A percentile compares a stretch with the other conserved stretches of the same genome.
These are phyloP conservation scores for Vicia faba DNA, from an alignment of 306 rosid species.

Conservation along the genomic window DNA sequence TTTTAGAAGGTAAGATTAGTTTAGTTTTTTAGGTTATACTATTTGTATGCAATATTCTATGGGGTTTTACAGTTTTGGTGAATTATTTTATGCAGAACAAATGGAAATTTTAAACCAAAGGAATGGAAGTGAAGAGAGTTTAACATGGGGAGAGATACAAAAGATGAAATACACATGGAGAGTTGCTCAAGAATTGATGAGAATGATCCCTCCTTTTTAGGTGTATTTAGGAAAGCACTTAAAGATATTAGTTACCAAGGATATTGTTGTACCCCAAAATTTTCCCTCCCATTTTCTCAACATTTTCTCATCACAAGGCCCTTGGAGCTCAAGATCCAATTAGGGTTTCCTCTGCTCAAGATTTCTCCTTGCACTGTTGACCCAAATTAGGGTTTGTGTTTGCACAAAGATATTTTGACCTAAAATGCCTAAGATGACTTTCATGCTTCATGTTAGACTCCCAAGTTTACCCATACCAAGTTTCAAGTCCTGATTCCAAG, in stretches of 20 bases:
- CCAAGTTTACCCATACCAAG: no score
- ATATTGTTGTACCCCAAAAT: no score
- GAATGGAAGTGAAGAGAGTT: constrained; percentile 39
- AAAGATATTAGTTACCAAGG: constrained; percentile 47
- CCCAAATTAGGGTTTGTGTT: no score
- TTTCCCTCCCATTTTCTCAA: no score
- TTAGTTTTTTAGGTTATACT: neutral
- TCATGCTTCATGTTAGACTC: no score
- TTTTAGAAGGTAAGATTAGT: constrained; percentile 47
- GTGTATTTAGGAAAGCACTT: constrained; percentile 49
- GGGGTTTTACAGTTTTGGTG: neutral
- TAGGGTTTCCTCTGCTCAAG: no score
- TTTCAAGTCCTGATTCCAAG: no score
- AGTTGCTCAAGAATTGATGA: constrained; percentile 62
- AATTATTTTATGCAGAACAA: constrained; percentile 41
- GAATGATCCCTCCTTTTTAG: constrained; percentile 56
- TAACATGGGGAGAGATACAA: constrained; percentile 57
- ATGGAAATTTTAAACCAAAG: constrained; percentile 49
- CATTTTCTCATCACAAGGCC: no score
- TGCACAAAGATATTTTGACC: no score
- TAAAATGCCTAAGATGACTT: no score
- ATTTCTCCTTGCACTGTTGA: no score
- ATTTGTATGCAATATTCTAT: neutral
- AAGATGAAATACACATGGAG: constrained; percentile 65
- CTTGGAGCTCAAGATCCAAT: no score